Conservation (phyloP, 345 rosid species). For the Aethionema arabicum region DNA sequence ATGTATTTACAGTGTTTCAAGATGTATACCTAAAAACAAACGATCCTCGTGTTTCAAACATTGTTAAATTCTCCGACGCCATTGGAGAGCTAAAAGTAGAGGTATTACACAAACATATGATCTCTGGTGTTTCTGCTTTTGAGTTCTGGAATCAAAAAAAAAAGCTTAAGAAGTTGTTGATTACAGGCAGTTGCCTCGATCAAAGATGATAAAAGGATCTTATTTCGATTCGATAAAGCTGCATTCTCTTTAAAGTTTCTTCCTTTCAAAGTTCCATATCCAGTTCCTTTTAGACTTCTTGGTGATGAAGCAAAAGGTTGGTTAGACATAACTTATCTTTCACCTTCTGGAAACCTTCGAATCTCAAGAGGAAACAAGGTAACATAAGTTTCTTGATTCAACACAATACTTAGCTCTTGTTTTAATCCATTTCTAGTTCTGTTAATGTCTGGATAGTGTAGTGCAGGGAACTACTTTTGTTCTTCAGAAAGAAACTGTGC, state of each 20-base stretch:
- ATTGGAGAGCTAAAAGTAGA: constrained; percentile 93
- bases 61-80: constrained; percentile 76
- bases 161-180: too few species aligned
- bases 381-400: constrained; percentile 31
- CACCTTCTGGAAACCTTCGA: constrained; percentile 82
- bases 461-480: constrained; percentile 98
- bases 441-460: constrained; percentile 37
- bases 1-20: constrained; percentile 82
- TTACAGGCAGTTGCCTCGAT: constrained; percentile 78
- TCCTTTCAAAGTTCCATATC: constrained; percentile 93
- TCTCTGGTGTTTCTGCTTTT: too few species aligned
- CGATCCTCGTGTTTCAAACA: constrained; percentile 87
- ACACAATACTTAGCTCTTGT: background rate
- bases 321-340: constrained; percentile 82
- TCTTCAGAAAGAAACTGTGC: constrained; percentile 81
- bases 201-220: constrained; percentile 61
- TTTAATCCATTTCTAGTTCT: background rate
- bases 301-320: constrained; percentile 99
- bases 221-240: constrained; percentile 74
- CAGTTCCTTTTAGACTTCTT: constrained; percentile 90
- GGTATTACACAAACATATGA: too few species aligned
- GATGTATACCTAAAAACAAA: constrained; percentile 70
- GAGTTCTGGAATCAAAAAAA: too few species aligned
- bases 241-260: constrained; percentile 78
- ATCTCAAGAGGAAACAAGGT: constrained; percentile 97